Conservation (phyloP, 2,329 filamentous ascomycete genomes). For the Xylariales sp. region DNA sequence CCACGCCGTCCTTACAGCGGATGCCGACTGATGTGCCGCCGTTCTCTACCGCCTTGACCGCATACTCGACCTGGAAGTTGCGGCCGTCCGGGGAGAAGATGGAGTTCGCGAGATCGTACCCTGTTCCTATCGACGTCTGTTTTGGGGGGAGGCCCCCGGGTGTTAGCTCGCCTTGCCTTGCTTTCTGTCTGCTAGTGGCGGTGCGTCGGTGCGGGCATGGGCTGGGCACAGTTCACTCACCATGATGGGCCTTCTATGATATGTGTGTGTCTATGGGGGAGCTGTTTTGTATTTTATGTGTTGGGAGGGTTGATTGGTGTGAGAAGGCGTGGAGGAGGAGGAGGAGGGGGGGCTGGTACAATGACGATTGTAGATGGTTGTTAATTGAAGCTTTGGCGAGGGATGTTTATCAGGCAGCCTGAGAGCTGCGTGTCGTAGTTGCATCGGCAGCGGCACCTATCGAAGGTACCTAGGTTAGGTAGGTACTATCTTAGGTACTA, state of each 20-base stretch:
- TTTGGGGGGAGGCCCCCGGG: too few species aligned
- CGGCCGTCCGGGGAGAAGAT: constrained; percentile 99
- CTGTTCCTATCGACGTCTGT: constrained; percentile 99
- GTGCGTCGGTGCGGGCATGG: neutral
- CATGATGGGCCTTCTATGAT: constrained; percentile 30
- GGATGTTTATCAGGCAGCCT: constrained; percentile 45
- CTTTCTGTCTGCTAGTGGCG: too few species aligned
- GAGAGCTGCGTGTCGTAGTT: constrained; percentile 49
- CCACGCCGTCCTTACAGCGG: constrained; percentile 95
- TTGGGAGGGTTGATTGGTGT: constrained; percentile 6
- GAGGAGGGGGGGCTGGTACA: neutral
- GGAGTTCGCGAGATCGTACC: constrained; percentile 99
- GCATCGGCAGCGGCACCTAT: constrained; percentile 34
- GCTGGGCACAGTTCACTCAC: constrained; percentile 20
- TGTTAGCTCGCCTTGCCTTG: constrained; percentile 31
- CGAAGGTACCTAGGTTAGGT: neutral
- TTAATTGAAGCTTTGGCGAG: constrained; percentile 39
- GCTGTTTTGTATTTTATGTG: neutral
- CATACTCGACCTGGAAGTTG: constrained; percentile 99
- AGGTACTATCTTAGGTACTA: neutral
- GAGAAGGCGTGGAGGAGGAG: neutral
- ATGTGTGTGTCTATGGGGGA: neutral
- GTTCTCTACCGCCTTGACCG: constrained; percentile 98
- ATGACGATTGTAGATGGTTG: constrained; percentile 10
- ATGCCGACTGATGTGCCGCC: constrained; percentile 97